A percentile compares a stretch with the other conserved stretches of the same genome.
Conservation (phyloP, 2,329 filamentous ascomycete genomes). For the Monilinia polystroma region DNA sequence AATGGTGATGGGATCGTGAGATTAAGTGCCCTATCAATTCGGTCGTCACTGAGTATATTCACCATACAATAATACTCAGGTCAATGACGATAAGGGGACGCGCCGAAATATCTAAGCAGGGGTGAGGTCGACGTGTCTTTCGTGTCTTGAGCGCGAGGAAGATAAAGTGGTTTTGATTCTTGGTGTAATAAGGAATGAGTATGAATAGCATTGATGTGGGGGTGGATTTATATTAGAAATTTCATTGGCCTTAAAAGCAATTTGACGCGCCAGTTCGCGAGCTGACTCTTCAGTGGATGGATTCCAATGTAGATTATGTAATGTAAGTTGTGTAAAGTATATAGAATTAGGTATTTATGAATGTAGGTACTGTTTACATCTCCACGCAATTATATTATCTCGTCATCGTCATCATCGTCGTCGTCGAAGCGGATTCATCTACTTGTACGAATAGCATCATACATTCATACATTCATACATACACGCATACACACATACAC, state of each 20-base stretch:
- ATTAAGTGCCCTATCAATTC: background rate
- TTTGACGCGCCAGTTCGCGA: conserved; percentile 10
- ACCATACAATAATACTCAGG: background rate
- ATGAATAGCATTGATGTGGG: conserved; percentile 10
- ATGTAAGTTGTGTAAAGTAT: background rate
- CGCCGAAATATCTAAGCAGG: conserved; percentile 25
- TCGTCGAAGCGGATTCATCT: no score
- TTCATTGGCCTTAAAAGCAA: conserved; percentile 11
- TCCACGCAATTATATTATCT: no score
- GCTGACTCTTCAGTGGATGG: no score
- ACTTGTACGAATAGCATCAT: no score
- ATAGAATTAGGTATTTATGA: no score
- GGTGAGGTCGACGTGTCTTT: conserved; percentile 29
- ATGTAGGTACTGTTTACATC: no score
- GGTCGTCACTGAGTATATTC: conserved; percentile 16
- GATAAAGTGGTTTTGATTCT: conserved; percentile 32
- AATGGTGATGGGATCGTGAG: background rate
- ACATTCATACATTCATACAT: no score
- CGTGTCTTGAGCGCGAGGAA: conserved; percentile 31
- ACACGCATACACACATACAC: no score
- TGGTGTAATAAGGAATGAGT: conserved; percentile 3
- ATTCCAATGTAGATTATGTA: no score
- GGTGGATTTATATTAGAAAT: conserved; percentile 12
- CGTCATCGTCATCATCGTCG: no score
- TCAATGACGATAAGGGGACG: conserved; percentile 30